Conservation (phyloP, 2,329 filamentous ascomycete genomes). For the Trichoderma sp. region DNA sequence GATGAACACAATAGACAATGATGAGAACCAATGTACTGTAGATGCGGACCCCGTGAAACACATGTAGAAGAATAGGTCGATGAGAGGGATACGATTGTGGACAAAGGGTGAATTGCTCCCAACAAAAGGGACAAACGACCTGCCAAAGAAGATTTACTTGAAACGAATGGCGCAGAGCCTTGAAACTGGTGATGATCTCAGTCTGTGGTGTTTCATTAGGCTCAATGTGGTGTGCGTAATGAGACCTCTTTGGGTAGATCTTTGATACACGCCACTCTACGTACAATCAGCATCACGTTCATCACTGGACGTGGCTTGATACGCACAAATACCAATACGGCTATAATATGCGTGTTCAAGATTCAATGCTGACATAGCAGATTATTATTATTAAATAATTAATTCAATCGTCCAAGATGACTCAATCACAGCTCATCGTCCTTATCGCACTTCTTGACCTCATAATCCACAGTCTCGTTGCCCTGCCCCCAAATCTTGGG, state of each 20-base stretch:
- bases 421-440: not conserved
- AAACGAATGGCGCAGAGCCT: not conserved
- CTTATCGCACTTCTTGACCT: slow-evolving; percentile 1
- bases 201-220: not conserved
- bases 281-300: not conserved
- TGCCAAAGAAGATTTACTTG: not conserved
- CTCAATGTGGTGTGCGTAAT: not conserved
- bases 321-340: no score
- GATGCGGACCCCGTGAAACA: not conserved
- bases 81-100: not conserved
- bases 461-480: slow-evolving; percentile 11
- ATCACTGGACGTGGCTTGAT: not conserved
- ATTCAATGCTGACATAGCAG: no score
- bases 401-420: not conserved
- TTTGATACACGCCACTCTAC: not conserved
- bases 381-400: not conserved
- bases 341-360: not conserved
- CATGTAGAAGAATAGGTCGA: not conserved
- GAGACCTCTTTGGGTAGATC: not conserved
- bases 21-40: not conserved
- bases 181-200: not conserved
- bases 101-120: not conserved
- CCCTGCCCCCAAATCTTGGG: slow-evolving; percentile 11
- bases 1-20: no score
- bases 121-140: not conserved